Base-by-base conservation (phyloP, 306 rosid species). In the Benincasa hispida region DNA sequence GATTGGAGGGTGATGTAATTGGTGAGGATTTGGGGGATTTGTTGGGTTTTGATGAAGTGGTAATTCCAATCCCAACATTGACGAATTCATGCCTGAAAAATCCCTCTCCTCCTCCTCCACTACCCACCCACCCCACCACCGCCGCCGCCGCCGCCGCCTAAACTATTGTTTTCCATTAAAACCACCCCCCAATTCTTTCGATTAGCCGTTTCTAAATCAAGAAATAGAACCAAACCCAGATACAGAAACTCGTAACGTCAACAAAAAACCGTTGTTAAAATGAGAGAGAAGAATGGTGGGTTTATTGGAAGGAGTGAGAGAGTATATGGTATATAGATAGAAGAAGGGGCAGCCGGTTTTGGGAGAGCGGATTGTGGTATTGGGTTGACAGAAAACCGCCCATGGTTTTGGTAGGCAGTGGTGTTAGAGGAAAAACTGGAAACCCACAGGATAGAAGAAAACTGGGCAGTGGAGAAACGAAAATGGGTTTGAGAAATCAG, bases 11-110 rank as follows among this genome's bases (percentile, higher is more conserved):
- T 83, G 68, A 14, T 84, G 88, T 85, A 84, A 59, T 37, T 74
- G 85, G 57, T 87, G 92, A 66, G 88, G 85, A 58, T 89, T 85
- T 51, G 83, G 87, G 3, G 85, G 81, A 53, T 80, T 85, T 8
- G 77, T 30, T 3, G 87, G 83, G 60, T 81, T 86, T 19, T 83
- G 91, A 32, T 84, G 89, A 47, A 89, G 79, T 76, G 95, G 80
- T 78, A 79, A 81, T 79, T 94, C 97, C 3, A 87, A 72, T 28
- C 90, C 96, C 28, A 88, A 25, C 83, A 92, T 81, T 63, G 86
- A 89, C 82, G 88, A 69, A 75, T 73, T 83, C 34, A 91, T 78
- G 75, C 77, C 84, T 30, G 98, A 60, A 83, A 83, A 92, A 92
- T 15, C 14, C 54, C 75, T 45, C 59, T 8, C 30, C 42, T 14